Percentiles rank a stretch among this genome's conserved stretches.
Conservation (phyloP, 129 eudicot species). For the Tanacetum coccineum region DNA sequence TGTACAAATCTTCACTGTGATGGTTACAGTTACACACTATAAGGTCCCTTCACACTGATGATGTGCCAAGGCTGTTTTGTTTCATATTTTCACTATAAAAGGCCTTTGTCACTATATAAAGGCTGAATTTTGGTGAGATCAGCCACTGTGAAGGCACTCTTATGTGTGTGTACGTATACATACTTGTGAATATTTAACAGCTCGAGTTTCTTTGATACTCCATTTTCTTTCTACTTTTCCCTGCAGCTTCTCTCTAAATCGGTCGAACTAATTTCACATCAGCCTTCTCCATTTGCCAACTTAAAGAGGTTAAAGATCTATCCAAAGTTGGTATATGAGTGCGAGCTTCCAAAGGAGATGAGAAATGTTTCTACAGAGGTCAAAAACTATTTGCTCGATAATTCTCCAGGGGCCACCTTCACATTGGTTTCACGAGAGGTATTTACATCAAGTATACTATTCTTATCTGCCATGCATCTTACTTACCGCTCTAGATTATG, state of each 20-base stretch:
- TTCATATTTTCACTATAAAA: too few relatives aligned
- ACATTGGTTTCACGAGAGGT: slow-evolving; percentile 22
- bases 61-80: too few relatives aligned
- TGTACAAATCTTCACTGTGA: too few relatives aligned
- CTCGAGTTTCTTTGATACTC: neutral
- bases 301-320: slow-evolving; percentile 15
- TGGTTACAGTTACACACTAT: too few relatives aligned
- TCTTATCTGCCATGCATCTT: neutral
- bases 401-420: slow-evolving; percentile 15
- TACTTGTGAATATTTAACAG: neutral
- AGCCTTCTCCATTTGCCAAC: slow-evolving; percentile 14
- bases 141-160: too few relatives aligned
- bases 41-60: too few relatives aligned
- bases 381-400: slow-evolving; percentile 13
- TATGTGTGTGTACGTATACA: too few relatives aligned
- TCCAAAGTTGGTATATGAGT: neutral
- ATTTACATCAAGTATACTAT: neutral
- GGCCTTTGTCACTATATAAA: too few relatives aligned
- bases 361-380: neutral
- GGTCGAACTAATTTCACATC: neutral
- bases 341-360: neutral
- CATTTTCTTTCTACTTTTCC: neutral
- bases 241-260: slow-evolving; percentile 7
- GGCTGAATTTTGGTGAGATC: too few relatives aligned
- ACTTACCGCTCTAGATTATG: neutral